These are phyloP conservation scores for Tympanopsis confertula DNA, from an alignment of 2,329 filamentous ascomycete species.

Conservation along the genomic window DNA sequence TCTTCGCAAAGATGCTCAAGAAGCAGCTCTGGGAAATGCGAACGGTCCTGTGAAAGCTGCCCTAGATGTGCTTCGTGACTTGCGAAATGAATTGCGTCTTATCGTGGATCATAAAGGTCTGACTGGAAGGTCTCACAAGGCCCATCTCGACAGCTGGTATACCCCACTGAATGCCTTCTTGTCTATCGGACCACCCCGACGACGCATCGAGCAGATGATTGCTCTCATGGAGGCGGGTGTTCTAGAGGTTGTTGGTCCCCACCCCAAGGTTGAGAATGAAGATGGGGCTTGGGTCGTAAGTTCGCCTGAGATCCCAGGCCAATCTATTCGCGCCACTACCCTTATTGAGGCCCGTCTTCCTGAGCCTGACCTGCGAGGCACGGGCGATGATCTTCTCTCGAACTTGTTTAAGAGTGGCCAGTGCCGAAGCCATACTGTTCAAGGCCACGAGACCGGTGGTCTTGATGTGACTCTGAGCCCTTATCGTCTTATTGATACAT, in stretches of 20 bases:
- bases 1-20: slow-evolving; percentile 4
- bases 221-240: slow-evolving; percentile 8
- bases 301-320: slow-evolving; percentile 4
- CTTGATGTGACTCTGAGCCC: slow-evolving; percentile 4
- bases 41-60: slow-evolving; percentile 7
- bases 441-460: slow-evolving; percentile 5
- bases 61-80: slow-evolving; percentile 8
- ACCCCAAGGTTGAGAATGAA: slow-evolving; percentile 2
- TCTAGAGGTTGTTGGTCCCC: slow-evolving; percentile 5
- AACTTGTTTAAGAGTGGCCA: slow-evolving; percentile 5
- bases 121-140: slow-evolving; percentile 5
- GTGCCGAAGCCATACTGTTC: slow-evolving; percentile 4
- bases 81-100: slow-evolving; percentile 8
- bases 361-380: slow-evolving; percentile 4
- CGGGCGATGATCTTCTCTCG: slow-evolving; percentile 6
- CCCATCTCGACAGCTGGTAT: slow-evolving; percentile 8
- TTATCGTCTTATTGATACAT: slow-evolving; percentile 4
- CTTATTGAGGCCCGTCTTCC: slow-evolving; percentile 8
- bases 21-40: slow-evolving; percentile 6
- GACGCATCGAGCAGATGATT: slow-evolving; percentile 8
- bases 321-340: slow-evolving; percentile 5
- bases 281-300: slow-evolving; percentile 5
- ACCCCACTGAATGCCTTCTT: slow-evolving; percentile 8
- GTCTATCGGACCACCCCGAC: slow-evolving; percentile 7
- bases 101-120: slow-evolving; percentile 8